These are phyloP conservation scores for Hyaloscypha finlandica DNA, from an alignment of 495 filamentous ascomycete species.

Conservation along the genomic window DNA sequence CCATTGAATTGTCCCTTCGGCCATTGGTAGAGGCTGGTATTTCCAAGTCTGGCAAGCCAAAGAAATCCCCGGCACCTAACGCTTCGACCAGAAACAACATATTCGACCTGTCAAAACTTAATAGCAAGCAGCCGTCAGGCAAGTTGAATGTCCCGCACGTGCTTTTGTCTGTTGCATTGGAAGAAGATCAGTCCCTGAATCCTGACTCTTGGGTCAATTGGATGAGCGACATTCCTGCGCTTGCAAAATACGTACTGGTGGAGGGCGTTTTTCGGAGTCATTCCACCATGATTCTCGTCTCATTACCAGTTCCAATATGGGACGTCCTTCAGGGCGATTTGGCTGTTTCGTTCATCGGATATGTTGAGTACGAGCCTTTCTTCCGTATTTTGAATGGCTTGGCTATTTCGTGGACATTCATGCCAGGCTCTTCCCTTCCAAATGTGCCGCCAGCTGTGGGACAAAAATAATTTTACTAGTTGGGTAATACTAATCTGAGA, in stretches of 20 bases:
- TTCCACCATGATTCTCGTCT: conserved; percentile 50
- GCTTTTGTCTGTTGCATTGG: conserved; percentile 54
- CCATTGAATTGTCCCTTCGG: conserved; percentile 5
- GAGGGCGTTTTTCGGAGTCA: conserved; percentile 56
- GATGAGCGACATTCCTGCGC: conserved; percentile 46
- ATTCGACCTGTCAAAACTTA: background rate
- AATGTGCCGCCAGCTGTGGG: too few species aligned
- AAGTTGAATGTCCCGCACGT: conserved; percentile 49
- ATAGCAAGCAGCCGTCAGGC: background rate
- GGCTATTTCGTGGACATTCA: background rate
- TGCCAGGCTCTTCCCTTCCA: too few species aligned
- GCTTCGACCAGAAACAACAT: background rate
- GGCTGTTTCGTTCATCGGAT: background rate
- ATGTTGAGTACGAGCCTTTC: background rate
- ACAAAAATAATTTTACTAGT: background rate
- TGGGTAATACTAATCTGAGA: background rate
- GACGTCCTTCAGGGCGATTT: background rate
- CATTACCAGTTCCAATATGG: conserved; percentile 34
- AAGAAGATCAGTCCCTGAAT: conserved; percentile 49
- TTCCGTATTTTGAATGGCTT: too few species aligned
- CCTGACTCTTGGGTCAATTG: conserved; percentile 50
- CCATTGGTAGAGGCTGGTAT: background rate
- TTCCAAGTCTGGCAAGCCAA: background rate
- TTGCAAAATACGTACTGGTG: conserved; percentile 52
- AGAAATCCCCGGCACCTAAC: background rate